phyloP scores from a whole-genome alignment of 352 stramenopile species.

The Phytophthora ramorum region DNA sequence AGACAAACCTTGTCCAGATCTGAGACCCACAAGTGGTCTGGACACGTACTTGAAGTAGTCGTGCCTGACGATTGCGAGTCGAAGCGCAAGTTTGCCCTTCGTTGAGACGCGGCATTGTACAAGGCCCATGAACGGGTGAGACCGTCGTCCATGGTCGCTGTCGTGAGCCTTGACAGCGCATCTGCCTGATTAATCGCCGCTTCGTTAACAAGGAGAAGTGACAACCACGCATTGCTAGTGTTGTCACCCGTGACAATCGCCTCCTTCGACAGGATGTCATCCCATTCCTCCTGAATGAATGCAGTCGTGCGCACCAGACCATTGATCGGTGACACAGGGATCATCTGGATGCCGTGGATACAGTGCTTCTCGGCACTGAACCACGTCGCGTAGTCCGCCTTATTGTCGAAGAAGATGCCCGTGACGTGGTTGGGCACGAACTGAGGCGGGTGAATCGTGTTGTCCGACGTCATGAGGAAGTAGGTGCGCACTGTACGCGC shows the following conservation, averaged over 20 bases:
- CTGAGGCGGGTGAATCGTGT: constrained; percentile 57
- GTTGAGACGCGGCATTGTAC: constrained; percentile 1
- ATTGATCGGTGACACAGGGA: constrained; percentile 77
- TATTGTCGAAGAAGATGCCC: constrained; percentile 81
- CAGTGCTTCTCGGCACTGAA: constrained; percentile 81
- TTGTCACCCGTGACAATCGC: constrained; percentile 53
- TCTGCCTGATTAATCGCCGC: constrained; percentile 52
- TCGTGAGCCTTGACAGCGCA: constrained; percentile 44
- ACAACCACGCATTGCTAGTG: constrained; percentile 62
- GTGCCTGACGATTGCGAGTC: too few relatives aligned
- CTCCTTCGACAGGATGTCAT: constrained; percentile 75
- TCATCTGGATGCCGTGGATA: constrained; percentile 88
- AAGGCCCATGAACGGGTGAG: constrained; percentile 27
- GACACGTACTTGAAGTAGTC: neutral
- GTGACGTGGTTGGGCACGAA: constrained; percentile 70
- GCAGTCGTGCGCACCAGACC: constrained; percentile 64
- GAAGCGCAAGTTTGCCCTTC: too few relatives aligned
- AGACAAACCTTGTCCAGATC: neutral
- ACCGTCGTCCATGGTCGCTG: constrained; percentile 60
- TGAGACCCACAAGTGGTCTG: neutral
- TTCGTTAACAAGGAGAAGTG: constrained; percentile 63
- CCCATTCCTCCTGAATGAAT: constrained; percentile 84
- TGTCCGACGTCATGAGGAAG: constrained; percentile 67
- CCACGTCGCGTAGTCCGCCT: constrained; percentile 79
- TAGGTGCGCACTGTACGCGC: constrained; percentile 65